Evolutionary conservation across 208 protist species (phyloP).

Genomic region (Trypanosoma rangeli): DNA sequence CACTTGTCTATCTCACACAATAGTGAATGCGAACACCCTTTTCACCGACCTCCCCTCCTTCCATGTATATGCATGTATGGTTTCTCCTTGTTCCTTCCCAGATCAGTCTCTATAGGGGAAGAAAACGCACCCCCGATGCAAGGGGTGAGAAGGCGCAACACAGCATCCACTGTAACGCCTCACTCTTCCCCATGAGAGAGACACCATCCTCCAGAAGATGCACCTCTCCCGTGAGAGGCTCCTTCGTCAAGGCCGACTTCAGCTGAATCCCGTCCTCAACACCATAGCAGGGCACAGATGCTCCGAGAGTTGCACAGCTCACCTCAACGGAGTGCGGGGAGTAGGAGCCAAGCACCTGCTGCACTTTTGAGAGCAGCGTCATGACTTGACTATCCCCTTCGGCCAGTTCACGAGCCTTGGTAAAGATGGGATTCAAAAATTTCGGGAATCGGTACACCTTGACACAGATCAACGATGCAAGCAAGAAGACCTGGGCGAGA

Average conservation of each 20-base stretch:
- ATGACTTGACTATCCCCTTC: conserved; percentile 44
- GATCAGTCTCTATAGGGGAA: conserved; percentile 39
- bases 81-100: not conserved
- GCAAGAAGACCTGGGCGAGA: conserved; percentile 56
- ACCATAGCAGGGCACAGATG: conserved; percentile 41
- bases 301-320: conserved; percentile 43
- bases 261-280: conserved; percentile 47
- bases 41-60: not conserved
- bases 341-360: conserved; percentile 67
- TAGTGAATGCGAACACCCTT: not conserved
- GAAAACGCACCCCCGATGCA: conserved; percentile 50
- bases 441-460: conserved; percentile 88
- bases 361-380: conserved; percentile 50
- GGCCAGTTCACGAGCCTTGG: conserved; percentile 66
- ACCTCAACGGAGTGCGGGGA: conserved; percentile 74
- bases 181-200: conserved; percentile 53
- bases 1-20: not conserved
- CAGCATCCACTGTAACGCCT: conserved; percentile 80
- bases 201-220: conserved; percentile 64
- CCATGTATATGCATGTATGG: not conserved
- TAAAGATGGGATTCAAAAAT: conserved; percentile 67
- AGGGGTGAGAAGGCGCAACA: conserved; percentile 84
- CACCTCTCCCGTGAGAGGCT: conserved; percentile 49
- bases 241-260: conserved; percentile 50
- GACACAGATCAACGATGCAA: conserved; percentile 78